phyloP scores from a whole-genome alignment of 257 asterid species.

The Eustoma russellianum region DNA sequence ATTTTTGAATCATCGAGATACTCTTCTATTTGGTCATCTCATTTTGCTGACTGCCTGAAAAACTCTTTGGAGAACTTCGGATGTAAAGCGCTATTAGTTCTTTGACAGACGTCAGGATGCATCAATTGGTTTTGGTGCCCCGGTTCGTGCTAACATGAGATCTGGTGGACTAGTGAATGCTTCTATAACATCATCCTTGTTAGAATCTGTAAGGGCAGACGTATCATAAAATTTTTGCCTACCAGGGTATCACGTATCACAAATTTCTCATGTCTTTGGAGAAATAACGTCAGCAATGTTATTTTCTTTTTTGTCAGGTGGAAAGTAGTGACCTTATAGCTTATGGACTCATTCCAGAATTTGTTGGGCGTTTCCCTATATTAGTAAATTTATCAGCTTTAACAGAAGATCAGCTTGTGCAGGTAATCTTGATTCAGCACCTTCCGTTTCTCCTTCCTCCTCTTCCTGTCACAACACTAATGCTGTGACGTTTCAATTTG shows the following conservation, averaged over 20 bases:
- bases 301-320: conserved; percentile 43
- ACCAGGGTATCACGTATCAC: no score
- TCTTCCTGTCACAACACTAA: no score
- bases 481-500: no score
- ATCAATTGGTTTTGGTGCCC: conserved; percentile 92
- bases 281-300: no score
- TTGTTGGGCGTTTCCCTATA: conserved; percentile 90
- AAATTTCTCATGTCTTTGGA: no score
- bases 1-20: no score
- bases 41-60: not conserved
- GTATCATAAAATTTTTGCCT: not conserved
- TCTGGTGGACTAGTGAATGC: conserved; percentile 70
- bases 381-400: conserved; percentile 84
- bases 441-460: no score
- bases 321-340: conserved; percentile 93
- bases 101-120: conserved; percentile 82
- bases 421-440: conserved; percentile 31
- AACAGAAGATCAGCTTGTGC: conserved; percentile 83
- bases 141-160: conserved; percentile 90
- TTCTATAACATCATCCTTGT: conserved; percentile 63
- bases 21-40: no score
- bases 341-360: conserved; percentile 90
- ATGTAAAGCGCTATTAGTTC: conserved; percentile 3
- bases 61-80: not conserved
- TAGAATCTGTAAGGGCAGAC: conserved; percentile 70